A percentile compares a stretch with the other conserved stretches of the same genome.
phyloP scores from a whole-genome alignment of 1,284 basidiomycete species.

The Pyrrhoderma noxium region DNA sequence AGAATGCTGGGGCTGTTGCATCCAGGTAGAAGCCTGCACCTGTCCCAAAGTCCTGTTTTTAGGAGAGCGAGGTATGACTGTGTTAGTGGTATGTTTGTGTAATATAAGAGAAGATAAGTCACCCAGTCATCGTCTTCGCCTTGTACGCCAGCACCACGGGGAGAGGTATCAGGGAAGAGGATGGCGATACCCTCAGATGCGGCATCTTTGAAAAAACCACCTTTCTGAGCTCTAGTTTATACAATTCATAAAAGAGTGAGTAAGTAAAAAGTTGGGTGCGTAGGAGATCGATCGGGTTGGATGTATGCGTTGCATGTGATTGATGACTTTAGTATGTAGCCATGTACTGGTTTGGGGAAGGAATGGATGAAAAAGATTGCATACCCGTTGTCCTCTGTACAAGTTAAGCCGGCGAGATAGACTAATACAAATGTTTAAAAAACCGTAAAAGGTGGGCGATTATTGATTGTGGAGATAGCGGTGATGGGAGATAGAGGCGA shows the following conservation, averaged over 20 bases:
- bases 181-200: conserved; percentile 81
- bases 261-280: background rate
- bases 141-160: conserved; percentile 84
- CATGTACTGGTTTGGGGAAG: background rate
- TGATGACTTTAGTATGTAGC: background rate
- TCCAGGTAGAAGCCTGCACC: conserved; percentile 93
- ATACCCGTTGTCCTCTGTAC: conserved; percentile 93
- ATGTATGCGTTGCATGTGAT: conserved; percentile 9
- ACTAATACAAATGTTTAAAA: conserved; percentile 27
- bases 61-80: no score
- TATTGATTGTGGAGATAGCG: no score
- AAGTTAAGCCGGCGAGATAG: conserved; percentile 91
- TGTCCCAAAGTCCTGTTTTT: conserved; percentile 22
- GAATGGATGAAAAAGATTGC: no score
- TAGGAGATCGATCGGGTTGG: no score
- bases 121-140: conserved; percentile 82
- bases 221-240: conserved; percentile 88
- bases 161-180: conserved; percentile 94
- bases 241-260: background rate
- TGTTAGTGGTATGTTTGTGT: no score
- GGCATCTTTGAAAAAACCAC: conserved; percentile 75
- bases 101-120: no score
- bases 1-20: conserved; percentile 74
- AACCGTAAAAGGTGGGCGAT: no score
- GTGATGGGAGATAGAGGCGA: no score